Base-by-base conservation (phyloP, 2,329 filamentous ascomycete genomes). In the Fusarium tricinctum region DNA sequence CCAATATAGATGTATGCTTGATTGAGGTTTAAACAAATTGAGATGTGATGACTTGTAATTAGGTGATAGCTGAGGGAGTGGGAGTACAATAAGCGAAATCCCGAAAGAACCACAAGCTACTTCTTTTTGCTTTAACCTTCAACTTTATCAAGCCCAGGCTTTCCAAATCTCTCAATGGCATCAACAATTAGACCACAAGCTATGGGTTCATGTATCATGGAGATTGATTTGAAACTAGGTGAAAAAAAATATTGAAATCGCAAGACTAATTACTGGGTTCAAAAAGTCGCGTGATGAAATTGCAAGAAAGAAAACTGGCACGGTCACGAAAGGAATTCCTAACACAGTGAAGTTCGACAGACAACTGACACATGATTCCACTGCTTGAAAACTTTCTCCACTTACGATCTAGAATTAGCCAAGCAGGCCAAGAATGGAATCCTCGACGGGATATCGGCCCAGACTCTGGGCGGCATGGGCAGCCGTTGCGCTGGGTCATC, bases 381-480 rank as follows among this genome's bases (percentile, higher is more conserved):
- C 33, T 46, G 32, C 19, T 46, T 22, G 7, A 12, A 14, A 15
- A n/a, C 19, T 39, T 47, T 32, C 14, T 23, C 39, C 23, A 39
- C 42, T 46, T 14, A 35, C 28, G 22, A 38, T 58, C 40, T 40
- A 33, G 40, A 58, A 32, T n/a, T 12, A 23, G 45, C 38, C 57
- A 63, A 63, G 55, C 1, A 50, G 55, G 26, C 30, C 39, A 63
- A 49, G 44, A 58, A 35, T 53, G 43, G 38, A 23, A 49, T 28
- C 35, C 42, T 44, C 40, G 32, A 49, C 62, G 60, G 62, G 54
- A 54, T 60, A 60, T 65, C 61, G 62, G 62, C 43, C 60, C 62
- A 65, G 47, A 23, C 26, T 48, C 58, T 65, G 43, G 43, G 53
- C 42, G 46, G 22, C 47, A 44, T 53, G 52, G 53, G 35, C n/a